Evolutionary conservation across 345 rosid species (phyloP), one percentile per base, ranked within the genome.

Genomic region (Erucastrum elatum): DNA sequence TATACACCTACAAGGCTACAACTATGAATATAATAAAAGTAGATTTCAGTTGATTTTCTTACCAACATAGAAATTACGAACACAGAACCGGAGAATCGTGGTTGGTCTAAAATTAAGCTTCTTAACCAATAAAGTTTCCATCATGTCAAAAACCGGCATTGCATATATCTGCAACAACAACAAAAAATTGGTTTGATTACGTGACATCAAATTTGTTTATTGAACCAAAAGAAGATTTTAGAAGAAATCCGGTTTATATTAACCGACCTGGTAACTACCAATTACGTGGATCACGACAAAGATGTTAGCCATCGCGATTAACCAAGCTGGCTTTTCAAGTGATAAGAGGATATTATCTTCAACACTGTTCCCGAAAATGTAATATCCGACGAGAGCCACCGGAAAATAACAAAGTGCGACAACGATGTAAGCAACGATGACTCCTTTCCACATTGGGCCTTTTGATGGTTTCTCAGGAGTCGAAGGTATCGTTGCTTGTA

Each of bases 401-500:
- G 96, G 97, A 46, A 90, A 92, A 78, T 92, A 92, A 85, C 96
- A 89, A 8, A 90, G 66, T 3, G 89, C 97, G 30, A 90, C 94
- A 16, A 90, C 86, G 4, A 90, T 81, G 59, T 92, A 92, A 37
- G 96, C 97, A 0, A 89, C 72, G 33, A 89, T 2, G 34, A 92
- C 96, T 71, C 97, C 97, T 81, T 17, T 89, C 96, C 94, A 89
- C 97, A 92, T 92, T 0, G 97, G 92, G 4, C 90, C 91, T 83
- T 90, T 92, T 5, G 97, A 92, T 3, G 94, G 92, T 81, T 87
- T 92, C 81, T 87, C 97, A 4, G 90, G 92, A 0, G 94, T 86
- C 13, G 97, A 92, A 25, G 96, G 97, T 78, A 92, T 88, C 0
- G 97, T 92, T 56, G 97, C 97, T 83, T 92, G 97, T 53, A 92